Conservation (phyloP, 176 grass and related monocot genomes). For the Echinochloa phyllopogon region DNA sequence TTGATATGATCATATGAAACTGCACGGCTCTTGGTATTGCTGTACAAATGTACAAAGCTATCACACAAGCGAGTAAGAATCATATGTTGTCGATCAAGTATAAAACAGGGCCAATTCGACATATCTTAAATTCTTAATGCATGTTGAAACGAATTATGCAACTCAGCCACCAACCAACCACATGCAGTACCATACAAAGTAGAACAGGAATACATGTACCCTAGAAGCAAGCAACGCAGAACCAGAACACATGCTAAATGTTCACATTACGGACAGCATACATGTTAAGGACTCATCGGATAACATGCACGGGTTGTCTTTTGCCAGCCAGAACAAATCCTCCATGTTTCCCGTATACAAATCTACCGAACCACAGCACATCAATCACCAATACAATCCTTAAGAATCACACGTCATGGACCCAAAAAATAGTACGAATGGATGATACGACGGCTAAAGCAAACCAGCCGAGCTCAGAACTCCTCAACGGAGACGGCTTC, state of each 20-base stretch:
- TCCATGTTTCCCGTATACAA: slow-evolving; percentile 34
- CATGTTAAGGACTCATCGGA: slow-evolving; percentile 31
- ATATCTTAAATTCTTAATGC: background rate
- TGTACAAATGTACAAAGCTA: background rate
- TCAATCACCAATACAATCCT: slow-evolving; percentile 21
- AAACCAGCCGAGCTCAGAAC: slow-evolving; percentile 55
- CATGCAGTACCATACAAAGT: slow-evolving; percentile 8
- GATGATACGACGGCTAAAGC: slow-evolving; percentile 30
- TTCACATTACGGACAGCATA: slow-evolving; percentile 22
- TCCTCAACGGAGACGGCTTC: slow-evolving; percentile 77
- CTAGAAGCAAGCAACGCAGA: background rate
- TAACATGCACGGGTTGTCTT: slow-evolving; percentile 43
- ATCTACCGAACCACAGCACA: slow-evolving; percentile 31
- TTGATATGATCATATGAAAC: background rate
- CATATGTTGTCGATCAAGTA: background rate
- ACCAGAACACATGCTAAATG: slow-evolving; percentile 34
- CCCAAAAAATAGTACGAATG: slow-evolving; percentile 51
- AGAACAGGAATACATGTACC: background rate
- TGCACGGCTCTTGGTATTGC: background rate
- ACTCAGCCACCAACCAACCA: slow-evolving; percentile 24
- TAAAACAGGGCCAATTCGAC: background rate
- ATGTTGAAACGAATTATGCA: slow-evolving; percentile 14
- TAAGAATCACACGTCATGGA: slow-evolving; percentile 32
- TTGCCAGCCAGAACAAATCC: slow-evolving; percentile 31
- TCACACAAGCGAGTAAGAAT: background rate